Evolutionary conservation across 225 moss, liverwort and hornwort genomes (phyloP), one percentile per base, ranked within the genome.

Genomic region (Anthoceros angustus): DNA sequence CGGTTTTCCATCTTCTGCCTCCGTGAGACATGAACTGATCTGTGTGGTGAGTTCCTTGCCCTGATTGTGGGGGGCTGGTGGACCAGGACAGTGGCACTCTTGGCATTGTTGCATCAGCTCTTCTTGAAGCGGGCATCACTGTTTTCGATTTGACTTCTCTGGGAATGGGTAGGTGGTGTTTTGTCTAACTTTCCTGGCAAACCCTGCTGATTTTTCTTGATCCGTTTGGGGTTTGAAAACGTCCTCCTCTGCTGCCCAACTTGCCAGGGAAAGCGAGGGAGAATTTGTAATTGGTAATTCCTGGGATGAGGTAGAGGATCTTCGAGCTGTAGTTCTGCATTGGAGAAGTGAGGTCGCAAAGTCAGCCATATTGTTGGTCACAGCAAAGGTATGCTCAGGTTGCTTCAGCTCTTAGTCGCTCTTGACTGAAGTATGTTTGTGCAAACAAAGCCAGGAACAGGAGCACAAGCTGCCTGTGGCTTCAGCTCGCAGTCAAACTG

Each of bases 301-400:
- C 65, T 91, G 91, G 95, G 68, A 67, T 39, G 95, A 95, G 73
- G 83, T 83, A 9, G 95, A 95, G 65, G 95, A 95, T 75, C 74
- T 95, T 67, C 84, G 91, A 39, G 72, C 88, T 23, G 88, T 85
- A 41, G 76, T 91, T 32, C 80, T 86, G 39, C 79, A 90, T 66
- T 88, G 85, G 95, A 84, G 80, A 41, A 73, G 76, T 45, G 66
- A 81, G 91, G 88, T 21, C 88, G 76, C 11, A 68, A 81, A 69
- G 88, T 95, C 41, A 75, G 77, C 21, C 78, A 86, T 49, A 82
- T 88, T 60, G 71, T 74, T 10, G 95, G 95, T 39, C 95, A 95
- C 62, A 95, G 95, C 76, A 95, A 95, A 77, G 95, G 80, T 81
- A 43, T 16, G 42, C 43, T 26, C 32, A 67, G 68, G 32, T 32